These are phyloP conservation scores for Hypsizygus marmoreus DNA, from an alignment of 768 basidiomycete species.

Conservation along the genomic window DNA sequence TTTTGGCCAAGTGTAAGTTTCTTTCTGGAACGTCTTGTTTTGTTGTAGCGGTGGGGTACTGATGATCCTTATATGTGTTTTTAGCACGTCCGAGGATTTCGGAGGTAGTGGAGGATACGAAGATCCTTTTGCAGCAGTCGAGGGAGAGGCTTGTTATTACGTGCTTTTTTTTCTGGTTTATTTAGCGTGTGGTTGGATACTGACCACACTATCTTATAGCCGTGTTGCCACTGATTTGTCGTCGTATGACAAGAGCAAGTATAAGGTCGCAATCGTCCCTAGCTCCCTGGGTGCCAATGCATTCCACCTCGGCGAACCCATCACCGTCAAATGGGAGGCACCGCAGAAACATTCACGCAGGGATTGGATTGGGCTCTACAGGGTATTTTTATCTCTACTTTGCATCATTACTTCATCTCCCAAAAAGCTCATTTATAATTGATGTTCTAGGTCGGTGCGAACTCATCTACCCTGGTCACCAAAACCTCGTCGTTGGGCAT, in stretches of 20 bases:
- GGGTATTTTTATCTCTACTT: constrained; percentile 43
- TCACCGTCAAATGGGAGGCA: constrained; percentile 84
- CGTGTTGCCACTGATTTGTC: constrained; percentile 84
- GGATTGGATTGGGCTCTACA: constrained; percentile 96
- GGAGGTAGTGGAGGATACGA: constrained; percentile 92
- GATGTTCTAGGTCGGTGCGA: constrained; percentile 73
- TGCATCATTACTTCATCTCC: constrained; percentile 3
- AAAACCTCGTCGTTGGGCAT: constrained; percentile 82
- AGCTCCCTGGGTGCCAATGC: constrained; percentile 50
- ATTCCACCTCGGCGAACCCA: constrained; percentile 92
- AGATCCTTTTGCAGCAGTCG: constrained; percentile 86
- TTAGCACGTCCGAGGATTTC: constrained; percentile 85
- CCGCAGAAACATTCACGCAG: constrained; percentile 83
- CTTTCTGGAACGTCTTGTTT: background rate
- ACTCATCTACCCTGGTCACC: constrained; percentile 81
- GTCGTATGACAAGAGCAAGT: constrained; percentile 77
- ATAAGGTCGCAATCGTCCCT: constrained; percentile 65
- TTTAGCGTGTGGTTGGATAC: constrained; percentile 1
- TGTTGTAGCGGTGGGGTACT: too few species aligned
- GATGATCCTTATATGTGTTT: constrained; percentile 14
- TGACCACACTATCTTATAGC: constrained; percentile 37
- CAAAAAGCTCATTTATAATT: constrained; percentile 9
- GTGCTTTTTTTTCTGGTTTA: constrained; percentile 47
- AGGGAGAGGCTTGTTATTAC: constrained; percentile 90
- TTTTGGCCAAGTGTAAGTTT: constrained; percentile 82